A percentile compares a stretch with the other conserved stretches of the same genome.
Evolutionary conservation across 208 protist species (phyloP).

Genomic region (Strigomonas culicis): DNA sequence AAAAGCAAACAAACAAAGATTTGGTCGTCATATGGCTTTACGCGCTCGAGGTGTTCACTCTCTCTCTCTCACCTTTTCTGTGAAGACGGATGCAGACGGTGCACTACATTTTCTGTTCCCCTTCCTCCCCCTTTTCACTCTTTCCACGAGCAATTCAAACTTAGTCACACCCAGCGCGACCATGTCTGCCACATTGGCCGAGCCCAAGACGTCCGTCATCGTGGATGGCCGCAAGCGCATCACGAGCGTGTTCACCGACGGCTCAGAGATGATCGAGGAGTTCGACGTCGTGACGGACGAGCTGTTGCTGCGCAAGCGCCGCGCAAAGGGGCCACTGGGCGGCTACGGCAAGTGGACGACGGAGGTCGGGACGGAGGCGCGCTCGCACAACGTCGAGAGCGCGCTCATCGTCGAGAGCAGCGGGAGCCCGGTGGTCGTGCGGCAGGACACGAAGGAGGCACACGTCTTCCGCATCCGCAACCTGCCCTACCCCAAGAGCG

Average conservation of each 20-base stretch:
- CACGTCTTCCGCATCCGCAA: constrained; percentile 92
- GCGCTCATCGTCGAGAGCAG: constrained; percentile 69
- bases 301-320: constrained; percentile 85
- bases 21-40: too few relatives aligned
- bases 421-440: constrained; percentile 77
- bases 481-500: constrained; percentile 84
- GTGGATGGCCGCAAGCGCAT: constrained; percentile 75
- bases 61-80: neutral
- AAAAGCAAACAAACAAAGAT: neutral
- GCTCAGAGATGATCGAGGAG: constrained; percentile 90
- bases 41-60: too few relatives aligned
- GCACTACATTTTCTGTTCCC: neutral
- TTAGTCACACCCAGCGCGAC: neutral
- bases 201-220: constrained; percentile 82
- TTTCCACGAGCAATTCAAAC: too few relatives aligned
- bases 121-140: constrained; percentile 5
- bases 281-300: constrained; percentile 92
- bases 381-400: constrained; percentile 47
- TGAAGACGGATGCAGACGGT: neutral
- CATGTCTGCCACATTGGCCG: constrained; percentile 39
- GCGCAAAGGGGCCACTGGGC: constrained; percentile 71
- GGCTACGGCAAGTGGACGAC: constrained; percentile 77
- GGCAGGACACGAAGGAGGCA: constrained; percentile 75
- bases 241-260: constrained; percentile 87
- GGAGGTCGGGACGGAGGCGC: constrained; percentile 81